These are phyloP conservation scores for Mycena pura DNA, from an alignment of 768 basidiomycete genomes.

Conservation along the genomic window DNA sequence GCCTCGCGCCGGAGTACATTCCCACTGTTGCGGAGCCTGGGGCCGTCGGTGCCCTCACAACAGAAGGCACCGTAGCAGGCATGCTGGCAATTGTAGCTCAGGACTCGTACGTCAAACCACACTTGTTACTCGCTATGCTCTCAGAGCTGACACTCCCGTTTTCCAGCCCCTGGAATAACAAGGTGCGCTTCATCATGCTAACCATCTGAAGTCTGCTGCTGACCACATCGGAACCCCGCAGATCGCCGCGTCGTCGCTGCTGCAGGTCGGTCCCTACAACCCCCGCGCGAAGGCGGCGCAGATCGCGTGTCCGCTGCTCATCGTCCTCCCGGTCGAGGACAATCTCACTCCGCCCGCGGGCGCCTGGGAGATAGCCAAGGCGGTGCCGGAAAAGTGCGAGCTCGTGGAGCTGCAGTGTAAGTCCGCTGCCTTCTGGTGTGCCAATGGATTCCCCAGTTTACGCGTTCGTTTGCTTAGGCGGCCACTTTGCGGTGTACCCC, in stretches of 20 bases:
- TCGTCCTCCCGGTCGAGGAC: conserved; percentile 29
- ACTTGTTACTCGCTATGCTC: neutral
- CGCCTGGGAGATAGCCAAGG: conserved; percentile 20
- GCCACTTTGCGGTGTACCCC: conserved; percentile 36
- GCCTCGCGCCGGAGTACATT: conserved; percentile 36
- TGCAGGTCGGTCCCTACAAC: conserved; percentile 19
- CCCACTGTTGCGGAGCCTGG: conserved; percentile 35
- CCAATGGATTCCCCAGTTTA: neutral
- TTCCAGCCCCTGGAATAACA: conserved; percentile 19
- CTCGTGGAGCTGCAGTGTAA: conserved; percentile 26
- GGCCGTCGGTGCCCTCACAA: conserved; percentile 36
- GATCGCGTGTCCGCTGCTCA: conserved; percentile 28
- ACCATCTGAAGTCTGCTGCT: too few relatives aligned
- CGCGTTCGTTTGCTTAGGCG: conserved; percentile 9
- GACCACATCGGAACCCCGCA: neutral
- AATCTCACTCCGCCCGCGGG: conserved; percentile 27
- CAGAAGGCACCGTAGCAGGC: conserved; percentile 29
- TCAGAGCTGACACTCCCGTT: neutral
- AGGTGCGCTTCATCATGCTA: neutral
- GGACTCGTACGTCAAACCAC: conserved; percentile 7
- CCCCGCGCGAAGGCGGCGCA: conserved; percentile 19
- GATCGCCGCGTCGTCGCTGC: conserved; percentile 23
- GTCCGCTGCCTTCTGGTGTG: neutral
- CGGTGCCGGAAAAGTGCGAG: conserved; percentile 26
- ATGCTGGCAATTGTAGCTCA: conserved; percentile 18